Conservation (phyloP, 768 basidiomycete species). For the Porphyrellus cyaneotinctus region DNA sequence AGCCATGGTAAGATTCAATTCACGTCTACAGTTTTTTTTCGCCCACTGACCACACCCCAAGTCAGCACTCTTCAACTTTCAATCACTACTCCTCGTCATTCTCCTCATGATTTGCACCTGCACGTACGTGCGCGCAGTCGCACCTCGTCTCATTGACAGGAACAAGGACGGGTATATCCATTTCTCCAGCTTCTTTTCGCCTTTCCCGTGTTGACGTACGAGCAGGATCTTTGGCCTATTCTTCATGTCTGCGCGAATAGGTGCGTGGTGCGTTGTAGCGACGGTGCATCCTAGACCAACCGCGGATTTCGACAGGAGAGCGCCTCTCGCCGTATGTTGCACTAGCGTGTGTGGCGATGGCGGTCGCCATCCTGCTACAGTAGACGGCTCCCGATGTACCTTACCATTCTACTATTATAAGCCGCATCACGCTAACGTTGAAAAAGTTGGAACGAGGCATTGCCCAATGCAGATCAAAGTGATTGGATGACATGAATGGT, state of each 20-base stretch:
- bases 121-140: slow-evolving; percentile 88
- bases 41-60: slow-evolving; percentile 25
- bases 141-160: slow-evolving; percentile 85
- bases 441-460: background rate
- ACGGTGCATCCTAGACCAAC: background rate
- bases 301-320: slow-evolving; percentile 58
- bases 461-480: background rate
- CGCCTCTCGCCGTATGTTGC: slow-evolving; percentile 94
- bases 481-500: background rate
- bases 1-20: slow-evolving; percentile 16
- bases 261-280: slow-evolving; percentile 41
- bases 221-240: slow-evolving; percentile 84
- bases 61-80: slow-evolving; percentile 98
- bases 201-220: slow-evolving; percentile 1
- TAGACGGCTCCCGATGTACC: slow-evolving; percentile 21
- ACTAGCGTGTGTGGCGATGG: slow-evolving; percentile 91
- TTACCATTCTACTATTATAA: background rate
- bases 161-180: slow-evolving; percentile 85
- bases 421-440: background rate
- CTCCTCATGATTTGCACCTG: slow-evolving; percentile 95
- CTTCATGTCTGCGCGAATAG: slow-evolving; percentile 95
- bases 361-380: slow-evolving; percentile 58
- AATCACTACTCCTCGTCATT: slow-evolving; percentile 90
- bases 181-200: background rate
- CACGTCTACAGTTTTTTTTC: background rate